phyloP scores from a whole-genome alignment of 306 rosid species.

The Lathyrus oleraceus region DNA sequence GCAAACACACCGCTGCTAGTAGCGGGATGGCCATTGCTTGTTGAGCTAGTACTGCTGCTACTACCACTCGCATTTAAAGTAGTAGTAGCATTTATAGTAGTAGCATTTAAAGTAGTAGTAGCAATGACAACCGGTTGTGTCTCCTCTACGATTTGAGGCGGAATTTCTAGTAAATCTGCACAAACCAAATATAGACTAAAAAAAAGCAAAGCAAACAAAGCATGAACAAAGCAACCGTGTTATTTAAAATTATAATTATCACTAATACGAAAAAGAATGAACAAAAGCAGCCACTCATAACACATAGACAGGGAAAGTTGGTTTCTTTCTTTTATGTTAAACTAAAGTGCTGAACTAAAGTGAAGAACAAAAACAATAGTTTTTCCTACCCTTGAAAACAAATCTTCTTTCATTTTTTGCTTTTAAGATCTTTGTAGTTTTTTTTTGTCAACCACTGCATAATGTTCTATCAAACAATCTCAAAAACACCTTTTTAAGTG shows the following conservation, averaged over 20 bases:
- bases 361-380: conserved; percentile 51
- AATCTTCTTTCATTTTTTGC: conserved; percentile 45
- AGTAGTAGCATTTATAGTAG: neutral
- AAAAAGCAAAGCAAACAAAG: neutral
- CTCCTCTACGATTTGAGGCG: conserved; percentile 54
- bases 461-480: conserved; percentile 36
- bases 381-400: conserved; percentile 37
- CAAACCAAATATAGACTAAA: conserved; percentile 11
- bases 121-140: neutral
- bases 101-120: neutral
- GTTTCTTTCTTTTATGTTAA: conserved; percentile 35
- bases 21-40: conserved; percentile 52
- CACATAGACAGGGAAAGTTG: conserved; percentile 37
- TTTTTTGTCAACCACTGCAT: conserved; percentile 42
- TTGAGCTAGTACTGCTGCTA: conserved; percentile 55
- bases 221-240: neutral
- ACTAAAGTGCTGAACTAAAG: conserved; percentile 39
- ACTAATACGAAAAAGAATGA: conserved; percentile 16
- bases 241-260: conserved; percentile 6
- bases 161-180: conserved; percentile 51
- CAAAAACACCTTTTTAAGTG: conserved; percentile 34
- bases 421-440: conserved; percentile 48
- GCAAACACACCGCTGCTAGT: conserved; percentile 67
- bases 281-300: conserved; percentile 39
- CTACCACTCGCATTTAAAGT: conserved; percentile 52